These are phyloP conservation scores for Lophiotrema nucula DNA, from an alignment of 495 filamentous ascomycete species.

Conservation along the genomic window DNA sequence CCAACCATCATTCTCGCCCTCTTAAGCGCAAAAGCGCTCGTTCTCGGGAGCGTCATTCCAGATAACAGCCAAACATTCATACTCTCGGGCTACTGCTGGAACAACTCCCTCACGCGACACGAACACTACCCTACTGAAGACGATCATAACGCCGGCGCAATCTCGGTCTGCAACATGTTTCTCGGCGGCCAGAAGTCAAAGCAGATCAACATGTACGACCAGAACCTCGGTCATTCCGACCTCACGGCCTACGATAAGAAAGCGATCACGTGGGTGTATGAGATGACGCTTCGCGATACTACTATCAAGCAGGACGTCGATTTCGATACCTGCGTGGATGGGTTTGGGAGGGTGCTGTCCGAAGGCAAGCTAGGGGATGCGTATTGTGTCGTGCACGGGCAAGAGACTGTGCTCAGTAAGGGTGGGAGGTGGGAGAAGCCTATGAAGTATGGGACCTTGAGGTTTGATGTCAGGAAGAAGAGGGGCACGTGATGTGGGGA, in stretches of 20 bases:
- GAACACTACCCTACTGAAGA: not conserved
- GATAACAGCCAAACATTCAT: too few relatives aligned
- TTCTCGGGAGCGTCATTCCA: too few relatives aligned
- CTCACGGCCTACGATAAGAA: not conserved
- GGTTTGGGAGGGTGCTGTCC: not conserved
- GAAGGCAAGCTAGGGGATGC: slow-evolving; percentile 1
- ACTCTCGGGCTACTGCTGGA: not conserved
- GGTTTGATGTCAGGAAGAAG: not conserved
- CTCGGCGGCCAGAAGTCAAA: not conserved
- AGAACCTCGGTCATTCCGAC: not conserved
- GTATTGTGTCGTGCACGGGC: slow-evolving; percentile 12
- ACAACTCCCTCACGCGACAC: too few relatives aligned
- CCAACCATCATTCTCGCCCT: too few relatives aligned
- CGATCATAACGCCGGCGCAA: not conserved
- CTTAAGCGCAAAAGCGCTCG: too few relatives aligned
- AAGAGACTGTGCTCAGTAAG: not conserved
- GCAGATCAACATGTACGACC: not conserved
- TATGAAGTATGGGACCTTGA: slow-evolving; percentile 1
- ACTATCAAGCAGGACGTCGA: not conserved
- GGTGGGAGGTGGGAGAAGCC: not conserved
- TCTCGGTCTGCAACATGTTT: not conserved
- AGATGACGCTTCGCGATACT: not conserved
- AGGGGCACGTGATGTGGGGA: not conserved
- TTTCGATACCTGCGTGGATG: not conserved
- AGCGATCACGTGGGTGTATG: not conserved